Evolutionary conservation across 495 filamentous ascomycete species (phyloP), one percentile per base, ranked within the genome.

Genomic region (Penicillium tannophilum): DNA sequence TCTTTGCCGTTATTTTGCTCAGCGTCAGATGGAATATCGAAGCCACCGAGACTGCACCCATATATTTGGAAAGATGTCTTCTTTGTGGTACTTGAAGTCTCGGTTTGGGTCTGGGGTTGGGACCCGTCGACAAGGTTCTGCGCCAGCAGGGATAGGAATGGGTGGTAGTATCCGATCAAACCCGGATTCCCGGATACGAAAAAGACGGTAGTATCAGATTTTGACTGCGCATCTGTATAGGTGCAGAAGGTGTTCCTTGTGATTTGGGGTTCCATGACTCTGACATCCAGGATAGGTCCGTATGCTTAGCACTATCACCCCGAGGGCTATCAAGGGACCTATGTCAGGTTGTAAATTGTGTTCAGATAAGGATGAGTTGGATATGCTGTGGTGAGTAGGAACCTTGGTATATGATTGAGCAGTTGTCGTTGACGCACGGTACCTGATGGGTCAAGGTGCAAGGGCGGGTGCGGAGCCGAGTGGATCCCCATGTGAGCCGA

Each of bases 161-260:
- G 77, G 36, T 79, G 69, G 72, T 97, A 98, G 78, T 92, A 97
- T 31, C 74, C 76, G 46, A 96, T 86, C 35, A 96, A 75, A 0
- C 93, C 93, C 10, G 93, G 93, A 60, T 97, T 97, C 16, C 93
- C 93, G 28, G 91, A 79, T 42, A 97, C 84, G 70, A 95, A 90
- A 76, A 82, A 87, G 41, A 88, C 75, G 52, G 68, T 72, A 14
- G 67, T 64, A 5, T 69, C 61, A 0, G 56, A 17, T 4, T 60
- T 43, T 10, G 35, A 52, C 20, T 53, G 56, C 46, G 55, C 33
- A 3, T 44, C 51, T 42, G 65, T 59, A 41, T 64, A 61, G 9
- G 63, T 69, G 59, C 69, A 67, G 59, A 78, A 78, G 51, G 60
- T 69, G 52, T 76, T 64, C 28, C 62, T 47, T 1, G 71, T 64